Base-by-base conservation (phyloP, 2,329 filamentous ascomycete species). In the Colletotrichum australisinense region DNA sequence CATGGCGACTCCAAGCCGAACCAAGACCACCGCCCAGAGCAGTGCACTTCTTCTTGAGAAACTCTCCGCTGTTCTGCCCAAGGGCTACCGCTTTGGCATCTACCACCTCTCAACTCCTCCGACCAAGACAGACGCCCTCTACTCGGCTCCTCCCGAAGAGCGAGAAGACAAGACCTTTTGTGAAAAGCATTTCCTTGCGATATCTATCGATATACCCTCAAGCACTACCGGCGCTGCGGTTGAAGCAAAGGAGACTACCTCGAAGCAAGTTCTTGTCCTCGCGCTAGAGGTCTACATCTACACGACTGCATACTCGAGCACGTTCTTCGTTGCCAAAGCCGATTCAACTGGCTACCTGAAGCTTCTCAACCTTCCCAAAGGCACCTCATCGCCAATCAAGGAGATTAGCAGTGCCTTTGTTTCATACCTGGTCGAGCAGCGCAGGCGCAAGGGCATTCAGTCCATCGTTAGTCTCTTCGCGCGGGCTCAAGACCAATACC, bases 251-350 rank as follows among this genome's bases (percentile, higher is more conserved):
- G 46, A 77, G 2, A 55, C 57, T 22, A 71, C 69, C 3, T 75
- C 78, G 5, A 82, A 80, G 22, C 87, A 91, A 74, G 88, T 97
- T 1, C 84, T 98, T 7, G 88, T 96, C 9, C 92, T 97, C 72
- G 96, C 93, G 19, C 88, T 99, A 75, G 97, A 99, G 81, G 88
- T 98, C 64, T 88, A 97, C 77, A 89, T 99, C 73, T 99, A 97
- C 83, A 93, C 92, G 0, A 98, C 95, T 0, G 89, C 90, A 58
- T 89, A 90, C 77, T 89, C 95, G 28, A 97, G 93, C 1, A 98
- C 94, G 4, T 89, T 98, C 67, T 99, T 99, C 81, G 93, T 99
- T 28, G 96, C 95, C 75, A 99, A 99, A 83, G 97, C 97, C 62
- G 97, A 99, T 84, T 98, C 97, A 11, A 98, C 96, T 0, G 97